These are phyloP conservation scores for Nitzschia sp. DNA, from an alignment of 108 stramenopile genomes.

Conservation along the genomic window DNA sequence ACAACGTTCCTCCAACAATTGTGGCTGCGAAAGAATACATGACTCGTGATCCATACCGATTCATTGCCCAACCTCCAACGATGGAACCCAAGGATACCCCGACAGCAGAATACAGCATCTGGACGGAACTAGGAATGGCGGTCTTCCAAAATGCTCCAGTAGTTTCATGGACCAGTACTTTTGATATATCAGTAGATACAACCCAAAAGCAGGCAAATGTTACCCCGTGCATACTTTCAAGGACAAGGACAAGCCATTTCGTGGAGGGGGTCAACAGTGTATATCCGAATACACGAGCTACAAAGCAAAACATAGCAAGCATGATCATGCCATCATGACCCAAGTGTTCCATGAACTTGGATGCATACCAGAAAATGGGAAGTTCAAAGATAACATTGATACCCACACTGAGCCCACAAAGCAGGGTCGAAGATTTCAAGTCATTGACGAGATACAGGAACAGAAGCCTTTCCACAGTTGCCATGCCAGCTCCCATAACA, in stretches of 20 bases:
- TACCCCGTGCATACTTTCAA: conserved; percentile 42
- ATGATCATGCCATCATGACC: conserved; percentile 41
- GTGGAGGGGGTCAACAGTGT: conserved; percentile 38
- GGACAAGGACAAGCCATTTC: conserved; percentile 30
- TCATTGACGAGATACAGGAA: conserved; percentile 48
- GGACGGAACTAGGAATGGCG: conserved; percentile 41
- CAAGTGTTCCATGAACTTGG: conserved; percentile 22
- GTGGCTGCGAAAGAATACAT: conserved; percentile 40
- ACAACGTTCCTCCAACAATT: conserved; percentile 25
- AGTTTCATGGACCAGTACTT: conserved; percentile 35
- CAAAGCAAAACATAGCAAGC: conserved; percentile 38
- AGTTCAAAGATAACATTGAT: conserved; percentile 42
- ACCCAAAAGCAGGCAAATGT: conserved; percentile 45
- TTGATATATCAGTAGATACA: conserved; percentile 37
- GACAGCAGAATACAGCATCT: conserved; percentile 44
- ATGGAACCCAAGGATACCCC: conserved; percentile 44
- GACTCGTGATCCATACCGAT: conserved; percentile 39
- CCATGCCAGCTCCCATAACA: conserved; percentile 51
- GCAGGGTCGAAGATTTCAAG: conserved; percentile 31
- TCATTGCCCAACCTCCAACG: conserved; percentile 50
- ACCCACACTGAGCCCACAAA: conserved; percentile 41
- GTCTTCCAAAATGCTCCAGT: conserved; percentile 39
- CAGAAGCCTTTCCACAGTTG: conserved; percentile 43
- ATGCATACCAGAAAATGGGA: conserved; percentile 44
- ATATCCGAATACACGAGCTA: conserved; percentile 42